Conservation (phyloP, 2,329 filamentous ascomycete species). For the Chaetoscypha palmicola region DNA sequence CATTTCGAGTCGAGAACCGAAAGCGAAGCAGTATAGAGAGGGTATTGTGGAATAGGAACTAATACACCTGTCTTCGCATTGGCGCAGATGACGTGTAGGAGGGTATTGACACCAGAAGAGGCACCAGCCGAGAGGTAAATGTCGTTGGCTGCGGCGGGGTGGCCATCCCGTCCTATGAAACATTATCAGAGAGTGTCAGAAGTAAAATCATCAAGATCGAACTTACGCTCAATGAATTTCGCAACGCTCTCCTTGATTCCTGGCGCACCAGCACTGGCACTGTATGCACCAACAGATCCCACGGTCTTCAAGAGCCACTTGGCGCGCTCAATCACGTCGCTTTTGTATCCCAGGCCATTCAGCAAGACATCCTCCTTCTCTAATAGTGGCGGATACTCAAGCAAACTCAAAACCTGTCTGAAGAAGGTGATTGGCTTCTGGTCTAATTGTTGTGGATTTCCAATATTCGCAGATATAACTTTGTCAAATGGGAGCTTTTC, state of each 20-base stretch:
- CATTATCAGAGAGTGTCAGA: slow-evolving; percentile 1
- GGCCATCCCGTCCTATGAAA: slow-evolving; percentile 83
- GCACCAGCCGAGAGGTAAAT: slow-evolving; percentile 91
- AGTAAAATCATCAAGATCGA: no score
- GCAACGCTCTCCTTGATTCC: slow-evolving; percentile 85
- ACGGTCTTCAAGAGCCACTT: slow-evolving; percentile 73
- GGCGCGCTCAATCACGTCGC: slow-evolving; percentile 81
- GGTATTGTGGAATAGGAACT: slow-evolving; percentile 95
- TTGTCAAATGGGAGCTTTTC: slow-evolving; percentile 69
- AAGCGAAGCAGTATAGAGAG: slow-evolving; percentile 91
- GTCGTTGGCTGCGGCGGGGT: slow-evolving; percentile 68
- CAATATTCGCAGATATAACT: slow-evolving; percentile 96
- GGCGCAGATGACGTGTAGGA: slow-evolving; percentile 83
- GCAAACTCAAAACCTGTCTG: slow-evolving; percentile 85
- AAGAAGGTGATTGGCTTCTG: slow-evolving; percentile 99
- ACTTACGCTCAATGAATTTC: slow-evolving; percentile 79
- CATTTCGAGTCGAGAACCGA: slow-evolving; percentile 75
- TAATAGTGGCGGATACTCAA: slow-evolving; percentile 83
- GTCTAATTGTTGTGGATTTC: slow-evolving; percentile 97
- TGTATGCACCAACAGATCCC: slow-evolving; percentile 93
- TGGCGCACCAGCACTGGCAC: slow-evolving; percentile 82
- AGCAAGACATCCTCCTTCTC: slow-evolving; percentile 75
- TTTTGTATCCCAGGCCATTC: slow-evolving; percentile 74
- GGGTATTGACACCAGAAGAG: slow-evolving; percentile 88
- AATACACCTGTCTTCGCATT: slow-evolving; percentile 72